Evolutionary conservation across 352 stramenopile genomes (phyloP), one percentile per base, ranked within the genome.

Genomic region (Globisporangium heterothallicum): DNA sequence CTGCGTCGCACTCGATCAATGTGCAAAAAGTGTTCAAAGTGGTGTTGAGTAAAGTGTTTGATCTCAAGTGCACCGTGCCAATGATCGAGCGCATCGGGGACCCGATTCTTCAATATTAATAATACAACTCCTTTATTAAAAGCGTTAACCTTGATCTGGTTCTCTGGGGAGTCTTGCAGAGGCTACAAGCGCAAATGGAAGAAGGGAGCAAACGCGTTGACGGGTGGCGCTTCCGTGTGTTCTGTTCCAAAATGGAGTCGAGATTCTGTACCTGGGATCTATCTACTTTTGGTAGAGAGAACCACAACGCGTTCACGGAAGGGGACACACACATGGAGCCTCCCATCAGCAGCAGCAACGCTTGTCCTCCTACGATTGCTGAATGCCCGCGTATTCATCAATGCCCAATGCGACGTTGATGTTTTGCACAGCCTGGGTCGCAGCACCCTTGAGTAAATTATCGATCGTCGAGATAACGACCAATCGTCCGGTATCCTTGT

Each of bases 21-120:
- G 88, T 98, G 24, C 88, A 97, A 50, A 98, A 98, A 72, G 81
- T 98, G 43, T 97, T 98, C 70, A 97, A 97, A 59, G 84, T 98
- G 46, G 87, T 97, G 42, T 68, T 97, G 49, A 93, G 83, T 58
- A 97, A 96, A 63, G 90, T 97, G 27, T 97, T 98, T 59, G 88
- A 97, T 50, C 77, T 98, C 58, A 92, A 96, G 68, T 96, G 82
- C 64, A 97, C 91, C 4, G 81, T 98, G n/a, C 78, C 77, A 26
- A 88, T 97, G 64, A 97, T 97, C 56, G 81, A 92, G 47, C 88
- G 93, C 22, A 79, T 95, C 34, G 90, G 88, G 22, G 89, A 97
- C 63, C 92, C 92, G 26, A 94, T 97, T 41, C 74, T 97, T 19
- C 81, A 96, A 57, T 97, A 96, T 47, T 91, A 80, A 34, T 35